phyloP scores from a whole-genome alignment of 345 rosid genomes.

The Corchorus olitorius region DNA sequence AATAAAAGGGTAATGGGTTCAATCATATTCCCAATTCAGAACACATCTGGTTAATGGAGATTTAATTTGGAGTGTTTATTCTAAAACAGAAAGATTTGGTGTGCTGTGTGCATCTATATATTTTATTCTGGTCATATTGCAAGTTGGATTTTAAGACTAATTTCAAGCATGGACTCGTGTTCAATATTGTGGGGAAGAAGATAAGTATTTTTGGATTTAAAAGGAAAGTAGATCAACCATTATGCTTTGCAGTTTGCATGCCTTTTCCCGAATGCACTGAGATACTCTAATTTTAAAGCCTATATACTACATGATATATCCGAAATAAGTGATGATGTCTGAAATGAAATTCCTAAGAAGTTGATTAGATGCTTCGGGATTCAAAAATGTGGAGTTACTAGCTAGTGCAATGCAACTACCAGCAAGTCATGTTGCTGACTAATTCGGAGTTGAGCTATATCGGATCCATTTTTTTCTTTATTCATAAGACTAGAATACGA shows the following conservation, averaged over 20 bases:
- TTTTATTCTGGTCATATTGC: neutral
- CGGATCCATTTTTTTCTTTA: no score
- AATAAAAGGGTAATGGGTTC: conserved; percentile 1
- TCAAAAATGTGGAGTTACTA: neutral
- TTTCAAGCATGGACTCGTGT: neutral
- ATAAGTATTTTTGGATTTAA: neutral
- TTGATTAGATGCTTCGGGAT: neutral
- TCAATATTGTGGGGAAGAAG: neutral
- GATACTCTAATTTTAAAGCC: neutral
- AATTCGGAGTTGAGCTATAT: no score
- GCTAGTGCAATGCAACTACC: neutral
- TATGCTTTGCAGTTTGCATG: neutral
- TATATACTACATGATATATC: no score
- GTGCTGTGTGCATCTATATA: neutral
- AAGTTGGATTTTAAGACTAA: neutral
- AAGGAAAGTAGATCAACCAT: neutral
- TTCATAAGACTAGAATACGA: no score
- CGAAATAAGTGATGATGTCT: neutral
- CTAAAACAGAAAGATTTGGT: neutral
- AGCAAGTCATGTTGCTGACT: neutral
- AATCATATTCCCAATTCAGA: conserved; percentile 11
- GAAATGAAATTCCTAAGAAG: neutral
- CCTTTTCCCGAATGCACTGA: neutral
- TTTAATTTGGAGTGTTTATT: neutral
- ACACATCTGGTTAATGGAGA: neutral